Evolutionary conservation across 1,284 basidiomycete species (phyloP), one percentile per base, ranked within the genome.

Genomic region (Neotropicomus parvogracilis): DNA sequence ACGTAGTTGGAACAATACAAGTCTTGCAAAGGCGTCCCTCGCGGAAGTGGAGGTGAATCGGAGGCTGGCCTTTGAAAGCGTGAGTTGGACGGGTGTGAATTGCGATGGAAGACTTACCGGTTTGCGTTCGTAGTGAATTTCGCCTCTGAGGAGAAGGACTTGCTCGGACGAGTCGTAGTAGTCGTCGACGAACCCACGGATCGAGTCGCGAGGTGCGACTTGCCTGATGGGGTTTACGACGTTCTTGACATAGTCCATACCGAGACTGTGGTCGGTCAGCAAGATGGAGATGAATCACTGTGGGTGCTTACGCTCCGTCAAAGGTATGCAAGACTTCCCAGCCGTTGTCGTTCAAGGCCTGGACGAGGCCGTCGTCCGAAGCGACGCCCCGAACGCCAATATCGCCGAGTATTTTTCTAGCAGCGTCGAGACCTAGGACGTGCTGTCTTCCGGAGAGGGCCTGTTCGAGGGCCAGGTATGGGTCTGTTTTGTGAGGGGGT

Each of bases 161-260:
- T 74, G 67, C 29, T 65, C 61, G 2, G 64, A 56, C 35, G 68
- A 42, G 17, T 60, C 45, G 24, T 55, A 53, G 33, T 66, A 77
- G 46, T 75, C 74, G 17, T 77, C 72, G 35, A 56, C 50, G 44
- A 71, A 65, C 12, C 75, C 71, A 16, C 66, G 68, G 49, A 77
- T 58, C 1, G 59, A 57, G 24, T 63, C 56, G 34, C 62, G 63
- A 7, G 66, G 68, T 7, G 60, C 66, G 43, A 70, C 66, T 55
- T 76, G 69, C 34, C 56, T 63, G 26, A 69, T 59, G 4, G 74
- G 71, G 21, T 63, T 61, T 5, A 69, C 68, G 37, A 76, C 68
- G 16, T 72, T 68, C 57, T 77, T 76, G 31, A 71, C 66, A 48
- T 59, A 71, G 17, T 75, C 75, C 70, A 74, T 72, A 10, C 71